Conservation (phyloP, 805 yeast genomes). For the Debaryomyces hansenii region DNA sequence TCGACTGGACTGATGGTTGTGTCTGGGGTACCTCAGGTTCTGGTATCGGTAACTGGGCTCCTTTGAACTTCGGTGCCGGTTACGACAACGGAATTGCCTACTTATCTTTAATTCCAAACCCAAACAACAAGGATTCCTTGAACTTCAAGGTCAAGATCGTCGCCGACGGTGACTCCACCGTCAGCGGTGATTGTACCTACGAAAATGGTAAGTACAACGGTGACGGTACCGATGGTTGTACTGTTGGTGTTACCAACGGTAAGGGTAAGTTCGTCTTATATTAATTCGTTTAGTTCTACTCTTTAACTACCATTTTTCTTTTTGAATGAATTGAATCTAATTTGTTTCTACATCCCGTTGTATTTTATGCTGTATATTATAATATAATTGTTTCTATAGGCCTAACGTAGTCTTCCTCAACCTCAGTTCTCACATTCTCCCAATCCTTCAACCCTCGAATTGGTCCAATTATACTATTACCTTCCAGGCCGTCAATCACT, state of each 20-base stretch:
- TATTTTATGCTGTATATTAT: not conserved
- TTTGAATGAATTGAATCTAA: not conserved
- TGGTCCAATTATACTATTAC: too few species aligned
- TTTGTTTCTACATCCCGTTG: not conserved
- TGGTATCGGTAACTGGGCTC: conserved; percentile 97
- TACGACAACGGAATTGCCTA: conserved; percentile 65
- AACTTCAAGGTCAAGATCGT: conserved; percentile 66
- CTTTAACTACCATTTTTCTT: not conserved
- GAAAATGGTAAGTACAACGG: conserved; percentile 76
- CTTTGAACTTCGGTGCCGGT: conserved; percentile 93
- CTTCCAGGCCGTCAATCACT: too few species aligned
- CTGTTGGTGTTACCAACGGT: conserved; percentile 64
- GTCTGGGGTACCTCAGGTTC: conserved; percentile 84
- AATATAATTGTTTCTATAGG: not conserved
- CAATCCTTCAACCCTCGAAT: too few species aligned
- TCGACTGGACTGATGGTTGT: conserved; percentile 83
- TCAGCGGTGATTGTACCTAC: conserved; percentile 75
- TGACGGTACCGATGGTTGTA: conserved; percentile 71
- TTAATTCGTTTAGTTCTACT: not conserved
- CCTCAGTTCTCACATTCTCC: too few species aligned
- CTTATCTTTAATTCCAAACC: conserved; percentile 92
- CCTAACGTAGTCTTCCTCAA: too few species aligned
- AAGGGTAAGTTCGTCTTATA: conserved; percentile 61
- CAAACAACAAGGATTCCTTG: conserved; percentile 71
- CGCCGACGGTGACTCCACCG: conserved; percentile 51